phyloP scores from a whole-genome alignment of 345 rosid species.

The Euclidium syriacum region DNA sequence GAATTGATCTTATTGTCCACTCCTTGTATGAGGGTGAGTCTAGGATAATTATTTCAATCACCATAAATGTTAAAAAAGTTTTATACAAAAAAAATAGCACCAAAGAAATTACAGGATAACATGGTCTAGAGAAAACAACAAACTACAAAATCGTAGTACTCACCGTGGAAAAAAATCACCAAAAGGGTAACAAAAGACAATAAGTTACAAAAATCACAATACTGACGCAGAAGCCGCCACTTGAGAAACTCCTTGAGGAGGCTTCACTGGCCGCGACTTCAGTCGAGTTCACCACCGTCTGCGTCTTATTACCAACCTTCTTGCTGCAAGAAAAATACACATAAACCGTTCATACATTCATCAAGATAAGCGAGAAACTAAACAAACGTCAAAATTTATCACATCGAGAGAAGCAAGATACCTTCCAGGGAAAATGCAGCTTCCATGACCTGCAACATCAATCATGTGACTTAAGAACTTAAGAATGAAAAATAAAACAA shows the following conservation, averaged over 20 bases:
- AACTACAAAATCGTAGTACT: constrained; percentile 22
- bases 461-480: neutral
- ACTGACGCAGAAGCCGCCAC: constrained; percentile 20
- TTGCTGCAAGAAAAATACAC: constrained; percentile 44
- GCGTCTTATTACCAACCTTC: constrained; percentile 62
- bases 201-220: constrained; percentile 36
- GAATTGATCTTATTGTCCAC: no score
- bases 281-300: constrained; percentile 53
- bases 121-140: constrained; percentile 1
- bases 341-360: neutral
- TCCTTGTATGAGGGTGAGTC: no score
- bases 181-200: constrained; percentile 40
- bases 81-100: neutral
- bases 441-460: constrained; percentile 67
- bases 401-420: constrained; percentile 18
- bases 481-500: no score
- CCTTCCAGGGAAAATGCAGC: constrained; percentile 97
- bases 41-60: neutral
- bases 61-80: neutral
- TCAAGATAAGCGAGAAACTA: no score
- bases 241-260: constrained; percentile 11
- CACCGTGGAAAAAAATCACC: constrained; percentile 22
- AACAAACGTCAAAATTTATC: neutral
- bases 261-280: constrained; percentile 24
- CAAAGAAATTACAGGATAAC: constrained; percentile 1